A percentile compares a stretch with the other conserved stretches of the same genome.
phyloP scores from a whole-genome alignment of 306 rosid species.

The Rubus parviflorus region DNA sequence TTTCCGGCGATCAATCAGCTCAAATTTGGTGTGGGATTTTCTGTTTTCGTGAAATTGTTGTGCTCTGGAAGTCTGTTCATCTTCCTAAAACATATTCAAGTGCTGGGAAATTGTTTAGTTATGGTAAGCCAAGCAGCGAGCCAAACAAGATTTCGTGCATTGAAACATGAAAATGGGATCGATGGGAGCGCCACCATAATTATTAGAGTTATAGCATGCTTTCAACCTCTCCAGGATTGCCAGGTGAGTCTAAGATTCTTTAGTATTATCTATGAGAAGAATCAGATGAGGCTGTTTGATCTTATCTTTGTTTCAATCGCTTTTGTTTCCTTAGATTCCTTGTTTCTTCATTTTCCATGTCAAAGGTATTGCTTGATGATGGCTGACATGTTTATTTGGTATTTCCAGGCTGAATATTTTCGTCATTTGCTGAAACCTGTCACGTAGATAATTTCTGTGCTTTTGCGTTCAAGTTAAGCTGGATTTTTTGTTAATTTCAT shows the following conservation, averaged over 20 bases:
- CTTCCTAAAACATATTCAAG: constrained; percentile 37
- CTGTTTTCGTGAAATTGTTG: constrained; percentile 20
- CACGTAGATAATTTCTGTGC: constrained; percentile 62
- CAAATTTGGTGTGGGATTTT: constrained; percentile 7
- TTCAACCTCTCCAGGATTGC: constrained; percentile 97
- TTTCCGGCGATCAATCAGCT: constrained; percentile 17
- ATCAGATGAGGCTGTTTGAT: no score
- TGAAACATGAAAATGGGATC: constrained; percentile 91
- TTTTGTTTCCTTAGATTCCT: background rate
- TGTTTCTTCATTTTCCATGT: background rate
- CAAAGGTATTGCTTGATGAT: background rate
- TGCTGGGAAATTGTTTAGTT: constrained; percentile 65
- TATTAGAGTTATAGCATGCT: constrained; percentile 95
- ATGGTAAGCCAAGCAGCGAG: constrained; percentile 99
- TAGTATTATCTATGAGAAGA: background rate
- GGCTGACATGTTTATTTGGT: constrained; percentile 24
- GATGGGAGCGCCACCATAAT: constrained; percentile 86
- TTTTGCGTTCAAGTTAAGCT: constrained; percentile 50
- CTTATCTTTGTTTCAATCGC: background rate
- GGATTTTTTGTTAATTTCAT: constrained; percentile 62
- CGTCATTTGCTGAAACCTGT: constrained; percentile 98
- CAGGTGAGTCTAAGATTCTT: constrained; percentile 56
- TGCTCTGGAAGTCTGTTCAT: constrained; percentile 39
- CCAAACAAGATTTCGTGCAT: constrained; percentile 99
- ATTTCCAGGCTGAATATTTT: constrained; percentile 87